Evolutionary conservation across 2,329 filamentous ascomycete species (phyloP).

Genomic region (Graphiopsis chlorocephala): DNA sequence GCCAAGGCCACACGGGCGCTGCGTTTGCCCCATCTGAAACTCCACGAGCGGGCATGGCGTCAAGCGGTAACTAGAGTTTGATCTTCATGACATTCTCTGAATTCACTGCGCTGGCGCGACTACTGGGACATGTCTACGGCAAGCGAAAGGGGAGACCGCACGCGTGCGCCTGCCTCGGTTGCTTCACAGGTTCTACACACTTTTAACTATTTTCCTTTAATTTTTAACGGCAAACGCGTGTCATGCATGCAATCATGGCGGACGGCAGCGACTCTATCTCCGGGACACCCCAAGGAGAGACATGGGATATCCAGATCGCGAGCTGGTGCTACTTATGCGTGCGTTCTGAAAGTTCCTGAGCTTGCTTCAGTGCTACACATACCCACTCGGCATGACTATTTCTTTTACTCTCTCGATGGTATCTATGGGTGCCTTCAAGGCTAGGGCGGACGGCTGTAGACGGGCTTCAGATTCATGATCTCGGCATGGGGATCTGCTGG

Average conservation of each 20-base stretch:
- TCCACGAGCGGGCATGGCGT: not conserved
- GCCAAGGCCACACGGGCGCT: not conserved
- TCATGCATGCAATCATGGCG: not conserved
- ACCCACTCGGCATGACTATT: constrained; percentile 4
- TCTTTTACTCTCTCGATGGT: not conserved
- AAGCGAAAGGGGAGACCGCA: not conserved
- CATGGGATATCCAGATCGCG: not conserved
- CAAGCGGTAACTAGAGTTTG: not conserved
- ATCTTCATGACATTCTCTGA: not conserved
- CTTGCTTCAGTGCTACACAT: not conserved
- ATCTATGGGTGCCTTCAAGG: not conserved
- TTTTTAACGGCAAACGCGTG: not conserved
- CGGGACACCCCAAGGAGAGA: not conserved
- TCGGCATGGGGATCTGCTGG: not conserved
- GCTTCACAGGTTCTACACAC: not conserved
- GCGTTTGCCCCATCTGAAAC: not conserved
- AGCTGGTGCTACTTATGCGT: not conserved
- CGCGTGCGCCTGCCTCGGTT: not conserved
- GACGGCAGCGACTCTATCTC: not conserved
- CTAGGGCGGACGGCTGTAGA: not conserved
- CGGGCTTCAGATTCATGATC: not conserved
- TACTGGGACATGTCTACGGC: not conserved
- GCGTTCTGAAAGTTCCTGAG: not conserved
- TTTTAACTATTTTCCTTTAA: constrained; percentile 1
- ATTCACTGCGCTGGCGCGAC: not conserved